A percentile compares a stretch with the other conserved stretches of the same genome.
phyloP scores from a whole-genome alignment of 331 rosid genomes.

The Spiraea crenata region DNA sequence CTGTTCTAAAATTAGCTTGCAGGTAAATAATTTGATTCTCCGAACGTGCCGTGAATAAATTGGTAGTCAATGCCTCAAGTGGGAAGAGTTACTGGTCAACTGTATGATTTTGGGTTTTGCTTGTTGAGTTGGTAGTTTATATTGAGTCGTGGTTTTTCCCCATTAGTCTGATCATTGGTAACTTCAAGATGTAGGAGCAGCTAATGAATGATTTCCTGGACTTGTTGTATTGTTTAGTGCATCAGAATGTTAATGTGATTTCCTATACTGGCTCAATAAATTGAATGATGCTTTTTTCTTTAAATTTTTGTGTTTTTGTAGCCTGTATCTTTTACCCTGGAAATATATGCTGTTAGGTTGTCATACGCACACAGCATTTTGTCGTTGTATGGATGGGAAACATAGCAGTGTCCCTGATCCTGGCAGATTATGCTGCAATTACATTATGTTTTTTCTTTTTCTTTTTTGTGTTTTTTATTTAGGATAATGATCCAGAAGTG shows the following conservation, averaged over 20 bases:
- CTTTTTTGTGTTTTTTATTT: background rate
- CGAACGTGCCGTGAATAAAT: background rate
- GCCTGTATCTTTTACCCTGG: background rate
- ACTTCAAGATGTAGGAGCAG: no score
- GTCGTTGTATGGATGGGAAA: background rate
- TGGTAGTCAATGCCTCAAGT: background rate
- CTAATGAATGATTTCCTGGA: background rate
- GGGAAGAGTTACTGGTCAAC: background rate
- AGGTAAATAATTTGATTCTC: no score
- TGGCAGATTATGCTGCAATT: background rate
- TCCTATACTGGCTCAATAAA: background rate
- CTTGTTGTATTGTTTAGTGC: background rate
- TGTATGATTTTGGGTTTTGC: background rate
- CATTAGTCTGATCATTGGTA: no score
- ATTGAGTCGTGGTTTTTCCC: background rate
- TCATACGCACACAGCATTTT: background rate
- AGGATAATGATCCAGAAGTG: background rate
- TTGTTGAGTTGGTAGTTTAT: background rate
- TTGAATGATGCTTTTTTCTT: background rate
- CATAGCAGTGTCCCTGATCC: slow-evolving; percentile 1
- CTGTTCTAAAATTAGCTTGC: background rate
- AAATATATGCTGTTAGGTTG: background rate
- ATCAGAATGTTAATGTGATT: background rate
- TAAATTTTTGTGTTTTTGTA: background rate
- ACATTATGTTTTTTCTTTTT: no score